Percentiles rank a stretch among this genome's conserved stretches.
Conservation (phyloP, 495 filamentous ascomycete genomes). For the Parathielavia appendiculata region DNA sequence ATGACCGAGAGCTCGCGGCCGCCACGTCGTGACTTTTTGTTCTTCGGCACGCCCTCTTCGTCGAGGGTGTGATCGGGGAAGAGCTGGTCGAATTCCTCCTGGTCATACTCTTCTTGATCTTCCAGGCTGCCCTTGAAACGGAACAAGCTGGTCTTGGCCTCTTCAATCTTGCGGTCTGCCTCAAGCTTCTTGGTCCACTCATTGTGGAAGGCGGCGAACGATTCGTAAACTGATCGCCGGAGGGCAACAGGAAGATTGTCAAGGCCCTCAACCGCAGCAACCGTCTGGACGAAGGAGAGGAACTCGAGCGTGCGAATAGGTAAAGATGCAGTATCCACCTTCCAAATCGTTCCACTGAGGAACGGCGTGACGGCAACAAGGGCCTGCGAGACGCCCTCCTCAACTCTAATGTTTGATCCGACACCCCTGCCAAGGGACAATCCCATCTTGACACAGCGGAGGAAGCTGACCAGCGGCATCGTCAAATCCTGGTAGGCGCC, state of each 20-base stretch:
- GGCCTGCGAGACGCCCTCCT: slow-evolving; percentile 29
- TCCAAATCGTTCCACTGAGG: slow-evolving; percentile 46
- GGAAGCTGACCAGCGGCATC: slow-evolving; percentile 69
- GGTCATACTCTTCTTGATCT: slow-evolving; percentile 68
- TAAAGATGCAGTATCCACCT: slow-evolving; percentile 19
- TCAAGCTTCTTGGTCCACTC: slow-evolving; percentile 72
- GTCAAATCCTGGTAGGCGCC: slow-evolving; percentile 80
- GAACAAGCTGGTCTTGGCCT: slow-evolving; percentile 69
- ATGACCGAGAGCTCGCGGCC: slow-evolving; percentile 44
- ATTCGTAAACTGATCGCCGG: slow-evolving; percentile 40
- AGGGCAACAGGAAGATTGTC: slow-evolving; percentile 31
- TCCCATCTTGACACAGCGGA: slow-evolving; percentile 74
- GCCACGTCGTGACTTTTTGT: slow-evolving; percentile 19
- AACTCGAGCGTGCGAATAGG: slow-evolving; percentile 46
- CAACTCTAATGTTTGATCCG: slow-evolving; percentile 23
- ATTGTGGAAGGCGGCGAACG: slow-evolving; percentile 66
- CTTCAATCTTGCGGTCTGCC: slow-evolving; percentile 65
- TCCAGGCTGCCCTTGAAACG: slow-evolving; percentile 69
- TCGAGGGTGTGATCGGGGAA: slow-evolving; percentile 69
- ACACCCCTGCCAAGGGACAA: slow-evolving; percentile 53
- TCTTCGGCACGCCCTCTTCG: slow-evolving; percentile 22
- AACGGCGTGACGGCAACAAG: slow-evolving; percentile 58
- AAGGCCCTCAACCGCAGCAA: slow-evolving; percentile 40
- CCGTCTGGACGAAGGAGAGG: slow-evolving; percentile 36
- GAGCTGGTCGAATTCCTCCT: slow-evolving; percentile 68